A percentile compares a stretch with the other conserved stretches of the same genome.
These are phyloP conservation scores for Salvia splendens DNA, from an alignment of 257 asterid genomes.

Conservation along the genomic window DNA sequence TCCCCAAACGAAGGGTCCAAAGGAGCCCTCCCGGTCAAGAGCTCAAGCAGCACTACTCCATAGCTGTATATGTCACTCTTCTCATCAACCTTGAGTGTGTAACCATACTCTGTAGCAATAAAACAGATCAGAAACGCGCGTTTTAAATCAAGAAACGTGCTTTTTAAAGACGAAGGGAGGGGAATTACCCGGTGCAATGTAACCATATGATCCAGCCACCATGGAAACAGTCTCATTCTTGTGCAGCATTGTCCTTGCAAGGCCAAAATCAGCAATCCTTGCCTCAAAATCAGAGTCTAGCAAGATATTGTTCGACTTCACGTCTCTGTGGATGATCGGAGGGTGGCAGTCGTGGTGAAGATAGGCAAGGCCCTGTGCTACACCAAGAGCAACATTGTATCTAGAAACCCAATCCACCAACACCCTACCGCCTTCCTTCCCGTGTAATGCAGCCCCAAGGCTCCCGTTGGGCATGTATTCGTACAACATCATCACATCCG, in stretches of 20 bases:
- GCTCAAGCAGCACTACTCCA: slow-evolving; percentile 84
- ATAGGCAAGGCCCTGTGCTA: slow-evolving; percentile 77
- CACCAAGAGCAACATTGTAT: slow-evolving; percentile 73
- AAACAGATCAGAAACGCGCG: neutral
- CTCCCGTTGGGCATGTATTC: slow-evolving; percentile 87
- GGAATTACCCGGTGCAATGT: slow-evolving; percentile 79
- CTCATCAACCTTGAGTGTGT: slow-evolving; percentile 81
- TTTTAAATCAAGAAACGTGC: neutral
- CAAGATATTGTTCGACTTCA: slow-evolving; percentile 73
- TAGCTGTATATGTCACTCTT: slow-evolving; percentile 82
- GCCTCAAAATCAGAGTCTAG: slow-evolving; percentile 68
- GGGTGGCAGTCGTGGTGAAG: slow-evolving; percentile 89
- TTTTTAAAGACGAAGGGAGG: too few relatives aligned
- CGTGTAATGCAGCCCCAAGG: slow-evolving; percentile 69
- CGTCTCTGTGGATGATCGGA: slow-evolving; percentile 69
- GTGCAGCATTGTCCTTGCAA: slow-evolving; percentile 69
- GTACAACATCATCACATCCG: slow-evolving; percentile 69
- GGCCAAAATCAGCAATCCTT: slow-evolving; percentile 75
- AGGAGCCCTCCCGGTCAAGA: slow-evolving; percentile 64
- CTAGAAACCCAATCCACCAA: slow-evolving; percentile 82
- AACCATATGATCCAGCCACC: slow-evolving; percentile 92
- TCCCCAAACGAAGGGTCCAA: slow-evolving; percentile 69
- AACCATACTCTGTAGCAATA: slow-evolving; percentile 60
- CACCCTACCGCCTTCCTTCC: slow-evolving; percentile 50
- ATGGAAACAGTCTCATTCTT: slow-evolving; percentile 68